A percentile compares a stretch with the other conserved stretches of the same genome.
Evolutionary conservation across 2,329 filamentous ascomycete genomes (phyloP).

Genomic region (Salinomyces thailandicus): DNA sequence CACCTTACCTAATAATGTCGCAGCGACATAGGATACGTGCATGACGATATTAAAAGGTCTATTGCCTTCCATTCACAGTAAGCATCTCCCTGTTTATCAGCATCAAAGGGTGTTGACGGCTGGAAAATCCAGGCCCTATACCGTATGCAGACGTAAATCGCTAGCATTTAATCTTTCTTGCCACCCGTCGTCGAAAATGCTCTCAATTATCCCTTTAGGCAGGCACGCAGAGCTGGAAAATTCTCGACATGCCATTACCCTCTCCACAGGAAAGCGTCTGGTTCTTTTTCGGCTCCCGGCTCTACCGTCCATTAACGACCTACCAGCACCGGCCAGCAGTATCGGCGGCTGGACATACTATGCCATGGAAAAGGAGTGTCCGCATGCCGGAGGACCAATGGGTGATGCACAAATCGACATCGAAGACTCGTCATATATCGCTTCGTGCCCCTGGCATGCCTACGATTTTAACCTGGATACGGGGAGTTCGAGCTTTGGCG

Average conservation of each 20-base stretch:
- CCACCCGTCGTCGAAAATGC: too few relatives aligned
- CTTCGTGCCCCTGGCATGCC: conserved; percentile 10
- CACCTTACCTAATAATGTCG: too few relatives aligned
- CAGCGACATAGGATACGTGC: too few relatives aligned
- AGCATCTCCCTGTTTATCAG: too few relatives aligned
- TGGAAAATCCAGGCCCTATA: too few relatives aligned
- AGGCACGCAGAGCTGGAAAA: too few relatives aligned
- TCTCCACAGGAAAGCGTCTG: conserved; percentile 8
- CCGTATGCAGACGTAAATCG: too few relatives aligned
- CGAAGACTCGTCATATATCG: conserved; percentile 10
- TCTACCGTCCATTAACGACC: neutral
- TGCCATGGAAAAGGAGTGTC: conserved; percentile 10
- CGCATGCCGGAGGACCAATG: conserved; percentile 10
- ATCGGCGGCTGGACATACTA: conserved; percentile 9
- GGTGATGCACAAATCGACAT: conserved; percentile 10
- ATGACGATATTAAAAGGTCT: too few relatives aligned
- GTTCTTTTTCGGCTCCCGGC: conserved; percentile 9
- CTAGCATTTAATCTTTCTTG: too few relatives aligned
- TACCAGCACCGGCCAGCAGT: conserved; percentile 4
- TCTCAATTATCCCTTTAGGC: too few relatives aligned
- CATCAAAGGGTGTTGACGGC: too few relatives aligned
- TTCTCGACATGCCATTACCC: conserved; percentile 7
- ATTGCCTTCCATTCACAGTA: too few relatives aligned
- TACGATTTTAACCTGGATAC: conserved; percentile 10
- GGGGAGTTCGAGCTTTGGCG: conserved; percentile 9